Base-by-base conservation (phyloP, 495 filamentous ascomycete genomes). In the Trichoderma asperelloides region DNA sequence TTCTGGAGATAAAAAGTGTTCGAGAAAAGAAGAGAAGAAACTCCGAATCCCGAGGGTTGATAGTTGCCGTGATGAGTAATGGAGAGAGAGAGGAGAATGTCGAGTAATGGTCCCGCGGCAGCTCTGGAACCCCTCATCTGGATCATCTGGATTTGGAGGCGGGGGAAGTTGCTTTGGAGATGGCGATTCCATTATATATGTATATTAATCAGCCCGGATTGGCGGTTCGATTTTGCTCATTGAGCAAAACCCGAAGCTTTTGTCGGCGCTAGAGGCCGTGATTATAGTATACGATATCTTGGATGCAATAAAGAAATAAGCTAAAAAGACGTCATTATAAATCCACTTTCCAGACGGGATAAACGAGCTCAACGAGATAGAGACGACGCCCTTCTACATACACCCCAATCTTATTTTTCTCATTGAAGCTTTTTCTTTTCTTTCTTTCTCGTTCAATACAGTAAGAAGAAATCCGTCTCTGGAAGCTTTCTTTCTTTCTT, bases 121-220 rank as follows among this genome's bases (percentile, higher is more conserved):
- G 9, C 21, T 18, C 18, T 21, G 47, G 55, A 60, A 60, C 55
- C 55, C 55, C 55, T 60, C 55, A 60, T 18, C 21, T 18, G n/a
- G n/a, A n/a, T 60, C 55, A 60, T 18, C 21, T 37, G 9, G 33
- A 37, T 37, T 37, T 37, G 33, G 33, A 3, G 33, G 33, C 5
- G 33, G 33, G 6, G 5, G 33, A 0, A 6, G 30, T 37, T 37
- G 33, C 33, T 7, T 37, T 37, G 33, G 33, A n/a, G 33, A 7
- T 37, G 9, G 9, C 33, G 33, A 37, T 21, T 11, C 9, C 47
- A 5, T 3, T 28, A 21, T 28, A 60, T 60, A 30, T 60, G 23
- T 60, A 30, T 60, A 60, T 60, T 60, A 60, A 60, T 60, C 55
- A 60, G 55, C 55, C 55, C 55, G 16, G 47, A 51, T 51, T 11